These are phyloP conservation scores for Astrothelium macrocarpum DNA, from an alignment of 495 filamentous ascomycete species.

Conservation along the genomic window DNA sequence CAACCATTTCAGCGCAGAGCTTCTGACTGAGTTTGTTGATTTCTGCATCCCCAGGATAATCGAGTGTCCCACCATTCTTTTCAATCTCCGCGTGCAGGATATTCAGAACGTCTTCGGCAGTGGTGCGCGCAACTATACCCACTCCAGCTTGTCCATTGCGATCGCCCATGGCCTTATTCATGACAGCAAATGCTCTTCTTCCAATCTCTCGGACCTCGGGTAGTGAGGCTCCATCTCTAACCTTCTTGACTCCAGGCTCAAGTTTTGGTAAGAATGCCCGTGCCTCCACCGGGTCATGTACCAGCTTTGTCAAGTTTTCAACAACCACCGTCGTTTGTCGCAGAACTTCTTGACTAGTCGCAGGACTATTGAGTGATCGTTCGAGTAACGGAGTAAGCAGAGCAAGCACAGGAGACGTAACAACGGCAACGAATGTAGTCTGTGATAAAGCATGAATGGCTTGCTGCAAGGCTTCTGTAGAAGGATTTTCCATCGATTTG, in stretches of 20 bases:
- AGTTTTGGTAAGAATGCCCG: conserved; percentile 93
- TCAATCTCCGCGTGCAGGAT: conserved; percentile 67
- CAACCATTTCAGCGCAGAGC: conserved; percentile 78
- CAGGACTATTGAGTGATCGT: conserved; percentile 79
- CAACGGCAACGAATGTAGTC: conserved; percentile 96
- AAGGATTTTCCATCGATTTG: conserved; percentile 91
- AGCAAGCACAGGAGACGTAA: conserved; percentile 96
- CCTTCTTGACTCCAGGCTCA: conserved; percentile 82
- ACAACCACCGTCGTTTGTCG: conserved; percentile 96
- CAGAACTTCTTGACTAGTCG: conserved; percentile 86
- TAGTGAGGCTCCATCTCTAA: conserved; percentile 78
- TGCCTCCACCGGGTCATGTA: conserved; percentile 94
- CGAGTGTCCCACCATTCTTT: conserved; percentile 51
- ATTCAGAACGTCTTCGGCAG: conserved; percentile 63
- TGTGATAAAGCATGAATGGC: conserved; percentile 94
- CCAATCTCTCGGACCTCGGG: conserved; percentile 93
- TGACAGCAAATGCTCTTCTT: conserved; percentile 68
- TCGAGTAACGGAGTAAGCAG: conserved; percentile 92
- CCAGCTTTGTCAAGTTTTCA: conserved; percentile 96
- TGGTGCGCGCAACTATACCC: conserved; percentile 57
- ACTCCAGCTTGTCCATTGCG: conserved; percentile 40
- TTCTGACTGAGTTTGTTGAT: conserved; percentile 57
- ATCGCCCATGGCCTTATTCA: conserved; percentile 86
- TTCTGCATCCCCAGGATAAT: conserved; percentile 48
- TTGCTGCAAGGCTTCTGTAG: conserved; percentile 77